phyloP scores from a whole-genome alignment of 768 basidiomycete genomes.

The Cystofilobasidium capitatum region DNA sequence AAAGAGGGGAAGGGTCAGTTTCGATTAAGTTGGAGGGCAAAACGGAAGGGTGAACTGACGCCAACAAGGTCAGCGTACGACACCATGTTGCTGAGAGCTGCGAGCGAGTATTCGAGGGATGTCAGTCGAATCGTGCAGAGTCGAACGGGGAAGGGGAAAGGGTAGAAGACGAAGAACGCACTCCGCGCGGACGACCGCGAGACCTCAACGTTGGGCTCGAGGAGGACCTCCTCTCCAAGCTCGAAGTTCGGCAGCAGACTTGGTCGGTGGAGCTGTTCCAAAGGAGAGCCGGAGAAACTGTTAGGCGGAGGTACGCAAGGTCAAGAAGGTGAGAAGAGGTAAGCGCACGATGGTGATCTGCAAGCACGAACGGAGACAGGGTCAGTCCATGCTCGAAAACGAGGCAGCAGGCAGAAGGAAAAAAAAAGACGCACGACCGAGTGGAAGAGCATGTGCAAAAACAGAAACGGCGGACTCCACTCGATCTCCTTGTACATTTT shows the following conservation, averaged over 20 bases:
- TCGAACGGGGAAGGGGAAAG: not conserved
- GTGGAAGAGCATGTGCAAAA: slow-evolving; percentile 17
- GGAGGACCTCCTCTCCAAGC: slow-evolving; percentile 18
- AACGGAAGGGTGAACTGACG: not conserved
- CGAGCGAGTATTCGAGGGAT: no score
- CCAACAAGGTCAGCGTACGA: slow-evolving; percentile 20
- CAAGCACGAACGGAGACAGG: no score
- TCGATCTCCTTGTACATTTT: slow-evolving; percentile 11
- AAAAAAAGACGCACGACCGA: not conserved
- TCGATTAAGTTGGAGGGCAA: no score
- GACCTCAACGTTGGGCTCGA: slow-evolving; percentile 26
- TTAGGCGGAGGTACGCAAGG: not conserved
- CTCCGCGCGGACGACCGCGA: slow-evolving; percentile 24
- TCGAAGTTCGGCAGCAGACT: slow-evolving; percentile 22
- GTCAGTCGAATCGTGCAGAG: not conserved
- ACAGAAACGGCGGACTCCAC: slow-evolving; percentile 5
- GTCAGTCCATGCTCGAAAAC: not conserved
- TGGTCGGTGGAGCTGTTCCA: slow-evolving; percentile 23
- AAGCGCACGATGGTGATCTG: slow-evolving; percentile 11
- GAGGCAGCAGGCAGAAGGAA: not conserved
- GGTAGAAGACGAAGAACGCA: not conserved
- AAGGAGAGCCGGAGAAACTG: no score
- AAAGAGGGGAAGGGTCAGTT: not conserved
- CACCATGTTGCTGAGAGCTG: slow-evolving; percentile 26
- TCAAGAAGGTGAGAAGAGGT: not conserved